Evolutionary conservation across 1,284 basidiomycete genomes (phyloP), one percentile per base, ranked within the genome.

Genomic region (Ceratobasidium sp.): DNA sequence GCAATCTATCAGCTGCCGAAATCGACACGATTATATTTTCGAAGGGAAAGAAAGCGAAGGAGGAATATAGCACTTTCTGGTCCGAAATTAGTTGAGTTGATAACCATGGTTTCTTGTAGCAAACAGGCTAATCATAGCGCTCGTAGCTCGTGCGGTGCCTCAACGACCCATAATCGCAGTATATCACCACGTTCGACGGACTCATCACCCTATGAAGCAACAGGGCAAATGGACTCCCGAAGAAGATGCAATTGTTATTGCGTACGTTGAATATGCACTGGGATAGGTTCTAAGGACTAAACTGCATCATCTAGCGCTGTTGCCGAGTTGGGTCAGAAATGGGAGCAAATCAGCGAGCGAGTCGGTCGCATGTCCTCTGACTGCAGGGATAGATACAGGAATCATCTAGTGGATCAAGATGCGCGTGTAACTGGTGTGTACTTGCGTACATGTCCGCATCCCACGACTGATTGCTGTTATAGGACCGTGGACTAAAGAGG

Each of bases 361-460:
- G 91, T 94, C 1, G 89, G 89, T 18, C 85, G 92, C 36, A 87
- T 88, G 83, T 87, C 90, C 18, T 84, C 87, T 12, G 92, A 95
- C 79, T 95, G 93, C 80, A 85, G 92, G 14, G 93, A 95, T 80
- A 85, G 93, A 72, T 94, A 89, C 80, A 87, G 90, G 59, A 94
- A 94, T 78, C 89, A 93, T 76, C 84, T 92, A 30, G 83, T 87
- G 43, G 85, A 88, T 75, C 84, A 86, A 43, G 88, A 88, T 21
- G 81, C 84, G 26, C 85, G 87, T 28, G 79, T 85, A 18, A 81
- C 80, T 72, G 89, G 88, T 83, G 76, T 76, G 83, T 57, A 45
- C 12, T 18, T 8, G 34, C n/a, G 30, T 18, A 4, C 32, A 36
- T n/a, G n/a, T n/a, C n/a, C n/a, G 10, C n/a, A 12, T 1, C 2